Conservation (phyloP, 768 basidiomycete species). For the Cytidiella melzeri region DNA sequence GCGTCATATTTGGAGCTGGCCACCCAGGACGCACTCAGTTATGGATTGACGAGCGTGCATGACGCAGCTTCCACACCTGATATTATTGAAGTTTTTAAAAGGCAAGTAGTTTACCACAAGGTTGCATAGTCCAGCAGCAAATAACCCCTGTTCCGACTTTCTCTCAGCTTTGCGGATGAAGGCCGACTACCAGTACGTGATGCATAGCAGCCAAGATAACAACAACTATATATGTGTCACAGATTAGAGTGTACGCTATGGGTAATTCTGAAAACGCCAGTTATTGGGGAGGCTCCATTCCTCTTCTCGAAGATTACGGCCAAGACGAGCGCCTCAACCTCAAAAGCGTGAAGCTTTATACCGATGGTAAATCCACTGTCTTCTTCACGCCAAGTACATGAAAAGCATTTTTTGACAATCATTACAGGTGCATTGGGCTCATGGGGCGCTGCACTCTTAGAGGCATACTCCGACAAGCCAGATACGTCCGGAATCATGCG, state of each 20-base stretch:
- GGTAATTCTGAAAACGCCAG: conserved; percentile 33
- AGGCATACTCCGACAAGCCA: conserved; percentile 80
- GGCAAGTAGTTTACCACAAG: conserved; percentile 40
- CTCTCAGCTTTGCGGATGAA: conserved; percentile 57
- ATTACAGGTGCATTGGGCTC: conserved; percentile 82
- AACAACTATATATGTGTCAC: not conserved
- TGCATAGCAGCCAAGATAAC: not conserved
- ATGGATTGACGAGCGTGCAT: conserved; percentile 83
- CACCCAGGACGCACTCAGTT: conserved; percentile 60
- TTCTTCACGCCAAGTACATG: not conserved
- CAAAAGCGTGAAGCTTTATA: conserved; percentile 67
- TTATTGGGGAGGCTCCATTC: conserved; percentile 63
- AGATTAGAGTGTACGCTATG: conserved; percentile 34
- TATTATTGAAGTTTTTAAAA: conserved; percentile 57
- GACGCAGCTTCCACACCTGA: conserved; percentile 59
- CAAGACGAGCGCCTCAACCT: conserved; percentile 45
- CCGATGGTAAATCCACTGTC: conserved; percentile 50
- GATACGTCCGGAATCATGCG: conserved; percentile 67
- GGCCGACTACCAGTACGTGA: conserved; percentile 59
- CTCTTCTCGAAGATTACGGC: conserved; percentile 56
- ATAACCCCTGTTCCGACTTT: not conserved
- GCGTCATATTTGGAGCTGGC: conserved; percentile 60
- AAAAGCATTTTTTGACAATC: conserved; percentile 8
- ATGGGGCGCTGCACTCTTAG: conserved; percentile 84
- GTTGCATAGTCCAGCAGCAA: no score